Evolutionary conservation across 129 eudicot genomes (phyloP), one percentile per base, ranked within the genome.

Genomic region (Escallonia herrerae): DNA sequence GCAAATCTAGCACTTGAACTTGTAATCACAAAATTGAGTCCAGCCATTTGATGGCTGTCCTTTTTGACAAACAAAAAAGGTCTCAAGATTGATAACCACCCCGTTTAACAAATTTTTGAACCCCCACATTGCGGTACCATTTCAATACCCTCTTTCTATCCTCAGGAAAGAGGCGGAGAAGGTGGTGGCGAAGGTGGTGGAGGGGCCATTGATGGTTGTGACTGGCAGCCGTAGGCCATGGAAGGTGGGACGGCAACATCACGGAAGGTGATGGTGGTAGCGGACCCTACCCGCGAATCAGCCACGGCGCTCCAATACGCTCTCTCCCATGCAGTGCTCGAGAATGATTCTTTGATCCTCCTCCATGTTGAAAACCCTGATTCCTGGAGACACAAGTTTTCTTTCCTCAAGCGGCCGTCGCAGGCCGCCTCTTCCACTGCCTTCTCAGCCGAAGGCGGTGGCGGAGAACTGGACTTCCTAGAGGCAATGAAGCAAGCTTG

Each of bases 181-280:
- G 15, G 43, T 63, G 64, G 67, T 68, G 56, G 68, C 39, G n/a
- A 10, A 40, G 13, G 46, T 40, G 39, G 52, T 6, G 39, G 7
- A 40, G 60, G 3, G 7, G 52, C 40, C 39, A 62, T 45, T 43
- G 46, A 53, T 64, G 43, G 60, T 72, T 6, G 64, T 54, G 44
- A 56, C 52, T 22, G 39, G 70, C 55, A 49, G 49, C 40, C 42
- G 12, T 38, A 15, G 52, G 59, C 77, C 64, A 59, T 73, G 76
- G 78, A 41, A 73, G 67, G 72, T 46, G 79, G 77, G 5, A 65
- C 69, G 37, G 15, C 76, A 42, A 57, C 63, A 40, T 46, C 74
- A 48, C 82, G 85, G 7, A 80, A 69, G 61, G 78, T 89, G 42
- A 89, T 89, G 94, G 85, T 89, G 74, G 84, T 89, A 8, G 96